Conservation (phyloP, 1,284 basidiomycete species). For the Apiotrichum akiyoshidainum region DNA sequence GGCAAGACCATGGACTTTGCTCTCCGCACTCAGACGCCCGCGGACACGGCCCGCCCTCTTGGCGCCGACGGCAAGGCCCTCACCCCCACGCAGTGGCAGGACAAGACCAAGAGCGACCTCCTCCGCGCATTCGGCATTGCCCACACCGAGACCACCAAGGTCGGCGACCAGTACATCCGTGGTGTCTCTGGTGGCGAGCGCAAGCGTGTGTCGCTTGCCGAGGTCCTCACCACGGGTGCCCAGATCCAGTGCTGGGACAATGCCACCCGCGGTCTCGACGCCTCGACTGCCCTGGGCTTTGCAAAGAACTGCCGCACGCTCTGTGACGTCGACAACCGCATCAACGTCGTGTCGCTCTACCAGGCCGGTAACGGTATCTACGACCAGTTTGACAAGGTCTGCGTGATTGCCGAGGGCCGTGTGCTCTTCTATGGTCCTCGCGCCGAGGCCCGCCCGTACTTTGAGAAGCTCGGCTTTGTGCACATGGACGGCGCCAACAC, state of each 20-base stretch:
- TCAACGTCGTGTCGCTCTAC: constrained; percentile 76
- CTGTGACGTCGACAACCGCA: constrained; percentile 71
- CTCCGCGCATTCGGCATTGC: constrained; percentile 67
- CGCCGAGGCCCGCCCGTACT: constrained; percentile 69
- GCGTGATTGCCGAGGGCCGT: constrained; percentile 71
- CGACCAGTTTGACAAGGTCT: constrained; percentile 57
- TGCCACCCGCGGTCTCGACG: constrained; percentile 63
- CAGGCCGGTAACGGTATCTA: constrained; percentile 58
- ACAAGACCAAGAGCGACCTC: constrained; percentile 57
- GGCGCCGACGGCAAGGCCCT: constrained; percentile 27
- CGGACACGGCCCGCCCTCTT: constrained; percentile 25
- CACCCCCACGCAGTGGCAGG: constrained; percentile 53
- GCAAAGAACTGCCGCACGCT: constrained; percentile 68
- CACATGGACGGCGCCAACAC: constrained; percentile 46
- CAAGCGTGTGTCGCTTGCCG: constrained; percentile 69
- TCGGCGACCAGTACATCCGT: constrained; percentile 70
- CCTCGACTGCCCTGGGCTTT: constrained; percentile 78
- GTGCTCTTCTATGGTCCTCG: constrained; percentile 78
- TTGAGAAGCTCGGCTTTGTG: constrained; percentile 72
- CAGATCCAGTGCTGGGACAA: constrained; percentile 66
- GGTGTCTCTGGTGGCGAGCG: constrained; percentile 73
- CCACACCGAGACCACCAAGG: constrained; percentile 70
- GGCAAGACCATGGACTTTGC: constrained; percentile 47
- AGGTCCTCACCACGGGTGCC: constrained; percentile 61
- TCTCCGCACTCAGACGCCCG: constrained; percentile 38